Evolutionary conservation across 192 early-diverging fungal species (phyloP), one percentile per base, ranked within the genome.

Genomic region (Backusella mclennaniae): DNA sequence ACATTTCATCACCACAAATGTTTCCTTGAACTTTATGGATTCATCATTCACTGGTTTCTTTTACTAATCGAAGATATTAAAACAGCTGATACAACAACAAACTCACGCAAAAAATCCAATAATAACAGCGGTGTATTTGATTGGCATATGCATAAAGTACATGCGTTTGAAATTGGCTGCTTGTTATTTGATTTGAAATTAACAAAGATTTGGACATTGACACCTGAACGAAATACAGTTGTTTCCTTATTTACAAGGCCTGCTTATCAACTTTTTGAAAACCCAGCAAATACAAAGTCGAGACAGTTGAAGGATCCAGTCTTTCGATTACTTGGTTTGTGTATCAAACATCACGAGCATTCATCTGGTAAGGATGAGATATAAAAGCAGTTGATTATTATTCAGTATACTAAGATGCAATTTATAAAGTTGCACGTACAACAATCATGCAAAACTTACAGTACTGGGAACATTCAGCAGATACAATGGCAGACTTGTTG

Each of bases 391-490:
- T 56, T 33, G 7, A 4, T 35, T n/a, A 23, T 26, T 23, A 2
- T 4, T n/a, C 2, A 4, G n/a, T 63, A 4, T 38, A 35, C 26
- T 53, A 19, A 33, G 33, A 3, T 33, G 33, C 33, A 33, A 52
- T 26, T 6, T 49, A 21, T n/a, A 26, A 77, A 91, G 89, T 86
- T 29, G 93, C 89, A 15, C 83, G 89, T 75, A 94, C 92, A 2
- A 91, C 91, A 44, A 92, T 96, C 31, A 88, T 93, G 53, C 93
- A 95, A 78, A 89, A 93, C 81, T 82, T 96, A 35, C 92, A 94
- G 80, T 94, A 94, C 73, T 96, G 92, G 84, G 94, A 95, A 68
- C 92, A 94, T 74, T 85, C 91, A 38, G 88, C 93, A 52, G 94
- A 96, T 73, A 84, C 90, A 12, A 95, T 96, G 93, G 95, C 95